phyloP scores from a whole-genome alignment of 345 rosid species.

The Pistacia vera region DNA sequence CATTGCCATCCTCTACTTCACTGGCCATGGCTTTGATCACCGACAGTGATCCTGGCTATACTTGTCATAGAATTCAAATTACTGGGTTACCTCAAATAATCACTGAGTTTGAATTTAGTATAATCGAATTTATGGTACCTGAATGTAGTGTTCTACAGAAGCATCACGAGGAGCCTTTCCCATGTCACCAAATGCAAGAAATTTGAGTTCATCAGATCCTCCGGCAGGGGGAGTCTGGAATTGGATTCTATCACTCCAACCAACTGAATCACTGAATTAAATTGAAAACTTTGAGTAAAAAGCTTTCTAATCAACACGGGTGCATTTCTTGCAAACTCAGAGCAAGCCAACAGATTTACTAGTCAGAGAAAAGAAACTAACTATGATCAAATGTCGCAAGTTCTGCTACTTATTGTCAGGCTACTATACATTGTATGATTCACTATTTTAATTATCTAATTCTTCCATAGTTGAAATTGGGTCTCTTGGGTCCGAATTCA shows the following conservation, averaged over 20 bases:
- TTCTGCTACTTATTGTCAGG: too few relatives aligned
- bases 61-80: not conserved
- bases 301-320: not conserved
- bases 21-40: conserved; percentile 48
- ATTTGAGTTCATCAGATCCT: conserved; percentile 55
- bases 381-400: too few relatives aligned
- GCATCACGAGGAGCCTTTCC: conserved; percentile 69
- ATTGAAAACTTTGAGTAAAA: not conserved
- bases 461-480: too few relatives aligned
- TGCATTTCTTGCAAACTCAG: not conserved
- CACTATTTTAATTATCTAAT: too few relatives aligned
- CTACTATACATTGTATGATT: too few relatives aligned
- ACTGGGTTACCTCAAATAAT: not conserved
- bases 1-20: conserved; percentile 41
- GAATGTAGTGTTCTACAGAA: conserved; percentile 63
- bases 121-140: conserved; percentile 27
- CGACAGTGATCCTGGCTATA: conserved; percentile 63
- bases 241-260: conserved; percentile 57
- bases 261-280: conserved; percentile 45
- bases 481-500: too few relatives aligned
- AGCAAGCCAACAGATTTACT: too few relatives aligned
- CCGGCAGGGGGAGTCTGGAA: conserved; percentile 60
- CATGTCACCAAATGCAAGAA: conserved; percentile 69
- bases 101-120: not conserved
- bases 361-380: too few relatives aligned